Evolutionary conservation across 148 eudicot genomes (phyloP).

Genomic region (Rhododendron williamsianum): DNA sequence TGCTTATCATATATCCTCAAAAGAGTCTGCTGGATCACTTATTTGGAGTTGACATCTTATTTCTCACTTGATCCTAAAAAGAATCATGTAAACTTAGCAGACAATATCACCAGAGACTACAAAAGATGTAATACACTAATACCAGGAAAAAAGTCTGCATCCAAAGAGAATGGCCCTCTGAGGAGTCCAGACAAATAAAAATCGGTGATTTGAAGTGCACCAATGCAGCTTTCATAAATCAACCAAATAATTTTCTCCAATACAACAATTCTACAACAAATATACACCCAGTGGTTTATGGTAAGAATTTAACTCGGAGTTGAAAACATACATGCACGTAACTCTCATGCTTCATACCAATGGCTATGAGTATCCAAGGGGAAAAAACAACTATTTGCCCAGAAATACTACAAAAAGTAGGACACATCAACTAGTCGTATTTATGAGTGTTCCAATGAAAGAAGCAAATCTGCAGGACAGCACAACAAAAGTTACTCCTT

Average conservation of each 20-base stretch:
- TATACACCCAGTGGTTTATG: no score
- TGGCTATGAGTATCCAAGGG: background rate
- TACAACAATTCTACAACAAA: background rate
- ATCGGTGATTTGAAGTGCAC: background rate
- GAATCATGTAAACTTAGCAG: no score
- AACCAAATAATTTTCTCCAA: background rate
- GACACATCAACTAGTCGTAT: background rate
- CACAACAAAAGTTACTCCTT: background rate
- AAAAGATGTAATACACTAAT: no score
- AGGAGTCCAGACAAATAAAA: background rate
- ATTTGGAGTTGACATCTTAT: background rate
- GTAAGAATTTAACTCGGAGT: background rate
- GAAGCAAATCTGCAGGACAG: background rate
- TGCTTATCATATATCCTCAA: no score
- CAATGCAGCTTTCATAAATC: background rate
- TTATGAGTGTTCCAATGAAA: background rate
- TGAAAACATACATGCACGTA: background rate
- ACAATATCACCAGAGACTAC: no score
- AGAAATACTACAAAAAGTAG: background rate
- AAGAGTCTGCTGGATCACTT: no score
- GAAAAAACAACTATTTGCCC: background rate
- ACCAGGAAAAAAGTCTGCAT: no score
- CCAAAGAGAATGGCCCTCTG: no score
- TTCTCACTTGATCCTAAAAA: no score
- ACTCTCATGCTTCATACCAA: background rate